These are phyloP conservation scores for Sordariomycetes sp. DNA, from an alignment of 2,329 filamentous ascomycete genomes.

Conservation along the genomic window DNA sequence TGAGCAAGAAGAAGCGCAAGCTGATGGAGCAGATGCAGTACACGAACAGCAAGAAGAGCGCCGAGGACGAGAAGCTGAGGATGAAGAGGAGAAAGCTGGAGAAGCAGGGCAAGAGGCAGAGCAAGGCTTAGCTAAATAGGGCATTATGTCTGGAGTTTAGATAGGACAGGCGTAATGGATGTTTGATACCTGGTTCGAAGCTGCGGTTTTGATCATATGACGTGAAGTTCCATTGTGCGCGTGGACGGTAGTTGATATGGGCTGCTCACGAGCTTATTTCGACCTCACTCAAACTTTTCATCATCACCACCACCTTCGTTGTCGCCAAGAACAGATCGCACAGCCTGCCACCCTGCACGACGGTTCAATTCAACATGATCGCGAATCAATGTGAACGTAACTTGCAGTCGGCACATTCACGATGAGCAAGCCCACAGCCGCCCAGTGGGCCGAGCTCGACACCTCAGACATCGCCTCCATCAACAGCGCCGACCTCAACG, in stretches of 20 bases:
- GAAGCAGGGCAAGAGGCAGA: slow-evolving; percentile 41
- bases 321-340: too few species aligned
- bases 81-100: slow-evolving; percentile 88
- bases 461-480: slow-evolving; percentile 37
- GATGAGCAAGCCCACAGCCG: background rate
- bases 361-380: too few species aligned
- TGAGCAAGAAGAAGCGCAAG: slow-evolving; percentile 96
- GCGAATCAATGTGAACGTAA: background rate
- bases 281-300: background rate
- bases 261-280: too few species aligned
- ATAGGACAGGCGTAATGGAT: slow-evolving; percentile 1
- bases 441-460: slow-evolving; percentile 21
- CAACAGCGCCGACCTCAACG: slow-evolving; percentile 34
- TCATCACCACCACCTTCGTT: background rate
- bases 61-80: slow-evolving; percentile 78
- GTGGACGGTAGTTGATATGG: too few species aligned
- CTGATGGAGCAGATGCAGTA: slow-evolving; percentile 96
- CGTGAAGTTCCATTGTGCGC: too few species aligned
- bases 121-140: slow-evolving; percentile 14
- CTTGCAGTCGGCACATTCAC: background rate
- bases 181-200: too few species aligned
- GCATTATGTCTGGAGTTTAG: background rate
- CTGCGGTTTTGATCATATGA: too few species aligned
- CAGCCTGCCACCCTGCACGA: too few species aligned
- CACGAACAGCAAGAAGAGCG: slow-evolving; percentile 87